Evolutionary conservation across 2,329 filamentous ascomycete species (phyloP).

Genomic region (Pleomassaria siparia): DNA sequence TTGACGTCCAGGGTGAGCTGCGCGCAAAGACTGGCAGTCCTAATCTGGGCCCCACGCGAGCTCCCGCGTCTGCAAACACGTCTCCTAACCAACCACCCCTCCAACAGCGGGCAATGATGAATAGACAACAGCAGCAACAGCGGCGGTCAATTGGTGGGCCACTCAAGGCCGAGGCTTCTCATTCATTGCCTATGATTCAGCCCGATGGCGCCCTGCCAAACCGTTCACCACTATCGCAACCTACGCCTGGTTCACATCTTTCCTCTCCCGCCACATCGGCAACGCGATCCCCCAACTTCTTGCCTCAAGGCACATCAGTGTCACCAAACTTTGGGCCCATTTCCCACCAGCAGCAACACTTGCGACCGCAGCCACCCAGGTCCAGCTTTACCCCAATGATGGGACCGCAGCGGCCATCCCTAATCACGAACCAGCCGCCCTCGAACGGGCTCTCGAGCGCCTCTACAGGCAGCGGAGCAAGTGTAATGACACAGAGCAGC

Average conservation of each 20-base stretch:
- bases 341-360: conserved; percentile 52
- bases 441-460: conserved; percentile 41
- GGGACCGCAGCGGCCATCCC: conserved; percentile 42
- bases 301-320: conserved; percentile 60
- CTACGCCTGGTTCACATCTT: conserved; percentile 78
- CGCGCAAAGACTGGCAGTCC: conserved; percentile 90
- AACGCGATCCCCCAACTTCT: conserved; percentile 63
- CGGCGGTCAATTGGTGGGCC: conserved; percentile 73
- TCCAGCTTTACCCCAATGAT: conserved; percentile 50
- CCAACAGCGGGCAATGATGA: conserved; percentile 78
- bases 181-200: conserved; percentile 44
- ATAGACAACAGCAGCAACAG: conserved; percentile 72
- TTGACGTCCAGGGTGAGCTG: conserved; percentile 95
- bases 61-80: conserved; percentile 56
- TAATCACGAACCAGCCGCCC: conserved; percentile 39
- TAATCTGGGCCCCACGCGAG: conserved; percentile 66
- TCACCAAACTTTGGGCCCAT: conserved; percentile 61
- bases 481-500: conserved; percentile 40
- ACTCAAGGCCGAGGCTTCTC: conserved; percentile 65
- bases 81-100: conserved; percentile 63
- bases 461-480: conserved; percentile 39
- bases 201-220: conserved; percentile 46
- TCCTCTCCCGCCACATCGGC: conserved; percentile 63
- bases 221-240: conserved; percentile 73
- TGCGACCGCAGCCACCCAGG: conserved; percentile 50